Base-by-base conservation (phyloP, 2,329 filamentous ascomycete genomes). In the Sporothrix protearum region DNA sequence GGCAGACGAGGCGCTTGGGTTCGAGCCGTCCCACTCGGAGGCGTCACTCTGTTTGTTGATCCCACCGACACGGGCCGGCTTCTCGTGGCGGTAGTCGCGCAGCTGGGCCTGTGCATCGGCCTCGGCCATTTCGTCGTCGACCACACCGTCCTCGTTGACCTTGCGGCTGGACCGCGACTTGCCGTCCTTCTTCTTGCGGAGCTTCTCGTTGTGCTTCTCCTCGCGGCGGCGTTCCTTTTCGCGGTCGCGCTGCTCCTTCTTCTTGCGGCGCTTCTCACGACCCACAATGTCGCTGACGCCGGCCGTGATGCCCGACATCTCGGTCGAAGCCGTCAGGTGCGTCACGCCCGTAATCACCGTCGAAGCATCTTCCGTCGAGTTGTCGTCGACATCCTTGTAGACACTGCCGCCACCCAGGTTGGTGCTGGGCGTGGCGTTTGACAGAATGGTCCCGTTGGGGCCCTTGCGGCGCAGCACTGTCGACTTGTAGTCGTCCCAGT, bases 401-500 rank as follows among this genome's bases (percentile, higher is more conserved):
- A 96, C 88, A 80, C 92, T 95, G 59, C 93, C 93, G 66, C 93
- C 94, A n/a, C 95, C 95, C 0, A 97, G 86, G 74, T 91, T 86
- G 1, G 94, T 97, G 76, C 89, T 91, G 77, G 89, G 88, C 1
- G 94, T 97, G 0, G 92, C 94, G 70, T 93, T 92, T 71, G 89
- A 92, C 4, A 97, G 85, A 1, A 95, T 89, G 59, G 91, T 94
- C 53, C 95, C 95, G 81, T 97, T 94, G 5, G 94, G 93, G 0
- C 94, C 94, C 77, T 91, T 94, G 69, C 94, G 91, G 55, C 96
- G 88, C 61, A 99, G 82, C 1, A 99, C 96, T 0, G 95, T 97
- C 1, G 92, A 91, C 80, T 98, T 98, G 88, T 99, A 99, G 78
- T 99, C 96, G 6, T 98, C 95, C 95, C 96, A 99, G 81, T 99